Evolutionary conservation across 2,329 filamentous ascomycete species (phyloP).

Genomic region (Aspergillus clavatus): DNA sequence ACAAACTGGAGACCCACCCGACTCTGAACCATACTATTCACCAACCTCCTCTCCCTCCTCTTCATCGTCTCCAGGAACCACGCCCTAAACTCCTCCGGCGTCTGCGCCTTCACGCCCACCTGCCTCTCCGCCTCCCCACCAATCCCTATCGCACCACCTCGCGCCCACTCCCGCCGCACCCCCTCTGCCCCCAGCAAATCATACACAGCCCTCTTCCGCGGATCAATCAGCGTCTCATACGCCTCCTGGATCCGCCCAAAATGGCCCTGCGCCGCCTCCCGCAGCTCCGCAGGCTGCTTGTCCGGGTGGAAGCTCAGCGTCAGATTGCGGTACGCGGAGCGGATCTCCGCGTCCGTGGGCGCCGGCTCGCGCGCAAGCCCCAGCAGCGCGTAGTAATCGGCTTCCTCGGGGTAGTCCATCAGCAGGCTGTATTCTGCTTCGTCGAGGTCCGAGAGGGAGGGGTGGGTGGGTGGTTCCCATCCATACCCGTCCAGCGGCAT

Average conservation of each 20-base stretch:
- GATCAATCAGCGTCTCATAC: conserved; percentile 40
- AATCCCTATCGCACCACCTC: conserved; percentile 28
- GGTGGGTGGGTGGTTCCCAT: background rate
- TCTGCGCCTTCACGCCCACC: conserved; percentile 37
- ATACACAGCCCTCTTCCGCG: conserved; percentile 40
- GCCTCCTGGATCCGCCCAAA: conserved; percentile 39
- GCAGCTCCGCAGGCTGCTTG: conserved; percentile 39
- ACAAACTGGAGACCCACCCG: no score
- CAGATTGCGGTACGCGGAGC: conserved; percentile 41
- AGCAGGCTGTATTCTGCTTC: conserved; percentile 24
- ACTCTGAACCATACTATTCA: conserved; percentile 35
- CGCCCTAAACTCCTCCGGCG: conserved; percentile 35
- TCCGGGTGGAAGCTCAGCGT: conserved; percentile 44
- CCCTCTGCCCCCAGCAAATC: conserved; percentile 40
- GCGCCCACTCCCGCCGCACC: conserved; percentile 36
- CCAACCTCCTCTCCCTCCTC: conserved; percentile 31
- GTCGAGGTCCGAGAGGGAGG: background rate
- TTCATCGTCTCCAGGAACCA: conserved; percentile 42
- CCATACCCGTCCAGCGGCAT: background rate
- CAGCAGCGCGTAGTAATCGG: conserved; percentile 42
- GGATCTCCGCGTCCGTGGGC: conserved; percentile 39
- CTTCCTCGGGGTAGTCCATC: conserved; percentile 28
- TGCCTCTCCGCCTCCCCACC: conserved; percentile 26
- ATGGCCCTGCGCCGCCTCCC: conserved; percentile 34
- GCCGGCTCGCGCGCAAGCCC: conserved; percentile 37